Percentiles rank a stretch among this genome's conserved stretches.
Conservation (phyloP, 2,329 filamentous ascomycete species). For the Penicillium sp. region DNA sequence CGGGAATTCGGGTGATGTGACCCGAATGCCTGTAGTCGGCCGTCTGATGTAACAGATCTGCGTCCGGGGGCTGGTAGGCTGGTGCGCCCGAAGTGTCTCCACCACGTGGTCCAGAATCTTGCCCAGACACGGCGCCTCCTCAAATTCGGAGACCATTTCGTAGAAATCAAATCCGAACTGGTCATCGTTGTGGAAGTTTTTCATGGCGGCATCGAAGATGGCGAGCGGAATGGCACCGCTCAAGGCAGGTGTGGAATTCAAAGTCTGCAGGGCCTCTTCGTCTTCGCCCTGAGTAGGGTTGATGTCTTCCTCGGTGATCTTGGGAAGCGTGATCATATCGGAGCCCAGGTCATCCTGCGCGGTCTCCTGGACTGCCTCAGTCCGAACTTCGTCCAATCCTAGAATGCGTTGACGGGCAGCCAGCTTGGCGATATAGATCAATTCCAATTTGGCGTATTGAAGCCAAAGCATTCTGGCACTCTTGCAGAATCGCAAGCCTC, state of each 20-base stretch:
- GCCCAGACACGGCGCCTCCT: constrained; percentile 60
- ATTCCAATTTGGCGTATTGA: constrained; percentile 86
- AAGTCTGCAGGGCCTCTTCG: constrained; percentile 58
- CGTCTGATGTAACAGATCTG: constrained; percentile 70
- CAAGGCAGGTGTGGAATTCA: constrained; percentile 72
- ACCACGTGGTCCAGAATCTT: constrained; percentile 74
- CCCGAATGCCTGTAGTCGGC: constrained; percentile 64
- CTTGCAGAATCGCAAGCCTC: constrained; percentile 86
- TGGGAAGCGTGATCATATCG: constrained; percentile 58
- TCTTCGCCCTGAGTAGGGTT: constrained; percentile 55
- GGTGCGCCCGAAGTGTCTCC: constrained; percentile 56
- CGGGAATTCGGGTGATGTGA: constrained; percentile 69
- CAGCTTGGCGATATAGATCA: constrained; percentile 85
- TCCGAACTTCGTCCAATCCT: constrained; percentile 53
- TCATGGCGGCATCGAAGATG: constrained; percentile 82
- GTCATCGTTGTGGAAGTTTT: constrained; percentile 68
- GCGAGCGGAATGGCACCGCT: constrained; percentile 91
- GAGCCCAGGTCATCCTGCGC: constrained; percentile 48
- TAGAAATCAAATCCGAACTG: constrained; percentile 74
- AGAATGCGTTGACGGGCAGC: constrained; percentile 68
- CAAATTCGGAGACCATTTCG: constrained; percentile 70
- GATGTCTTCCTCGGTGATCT: constrained; percentile 62
- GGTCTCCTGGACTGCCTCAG: constrained; percentile 37
- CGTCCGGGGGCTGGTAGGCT: constrained; percentile 61
- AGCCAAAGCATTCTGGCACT: constrained; percentile 73